Evolutionary conservation across 495 filamentous ascomycete species (phyloP).

Genomic region (Podospora conica): DNA sequence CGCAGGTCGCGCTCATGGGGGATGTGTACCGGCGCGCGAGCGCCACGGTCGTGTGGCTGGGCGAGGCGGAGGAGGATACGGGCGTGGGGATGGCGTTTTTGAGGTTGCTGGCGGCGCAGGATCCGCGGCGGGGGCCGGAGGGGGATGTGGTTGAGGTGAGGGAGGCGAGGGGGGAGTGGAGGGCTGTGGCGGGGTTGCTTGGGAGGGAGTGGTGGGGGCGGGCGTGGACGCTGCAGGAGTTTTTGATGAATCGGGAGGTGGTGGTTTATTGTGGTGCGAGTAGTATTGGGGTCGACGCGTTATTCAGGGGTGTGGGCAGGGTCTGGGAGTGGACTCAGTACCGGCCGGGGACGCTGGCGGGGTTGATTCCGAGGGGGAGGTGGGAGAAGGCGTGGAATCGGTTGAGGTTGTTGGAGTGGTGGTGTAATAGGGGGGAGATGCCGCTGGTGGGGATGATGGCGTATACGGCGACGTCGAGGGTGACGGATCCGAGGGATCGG

Average conservation of each 20-base stretch:
- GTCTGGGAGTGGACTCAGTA: conserved; percentile 6
- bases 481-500: conserved; percentile 7
- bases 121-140: no score
- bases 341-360: not conserved
- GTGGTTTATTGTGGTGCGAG: not conserved
- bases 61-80: conserved; percentile 17
- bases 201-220: conserved; percentile 1
- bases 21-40: conserved; percentile 22
- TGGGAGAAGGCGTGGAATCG: conserved; percentile 12
- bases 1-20: conserved; percentile 25
- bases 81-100: conserved; percentile 5
- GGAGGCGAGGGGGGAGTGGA: not conserved
- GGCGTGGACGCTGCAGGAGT: conserved; percentile 11
- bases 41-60: conserved; percentile 26
- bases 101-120: not conserved
- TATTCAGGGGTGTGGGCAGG: not conserved
- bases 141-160: no score
- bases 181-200: not conserved
- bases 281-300: not conserved
- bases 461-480: conserved; percentile 8
- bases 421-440: not conserved
- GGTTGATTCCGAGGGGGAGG: not conserved
- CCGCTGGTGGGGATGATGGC: conserved; percentile 4
- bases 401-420: conserved; percentile 1
- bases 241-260: not conserved